Base-by-base conservation (phyloP, 768 basidiomycete genomes). In the Suillus discolor region DNA sequence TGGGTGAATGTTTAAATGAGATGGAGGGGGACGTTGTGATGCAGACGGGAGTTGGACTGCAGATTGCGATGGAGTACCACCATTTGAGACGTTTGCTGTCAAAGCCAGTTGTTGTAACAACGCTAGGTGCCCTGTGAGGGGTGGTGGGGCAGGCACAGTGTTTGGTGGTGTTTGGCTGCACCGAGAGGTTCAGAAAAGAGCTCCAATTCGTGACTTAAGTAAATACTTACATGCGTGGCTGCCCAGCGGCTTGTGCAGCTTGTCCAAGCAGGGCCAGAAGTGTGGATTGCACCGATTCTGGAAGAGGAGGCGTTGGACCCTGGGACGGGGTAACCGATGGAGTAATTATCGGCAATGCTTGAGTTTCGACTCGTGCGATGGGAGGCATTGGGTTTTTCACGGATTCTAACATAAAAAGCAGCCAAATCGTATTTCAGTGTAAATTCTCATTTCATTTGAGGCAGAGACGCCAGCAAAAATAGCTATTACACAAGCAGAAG, bases 71-170 rank as follows among this genome's bases (percentile, higher is more conserved):
- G 63, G 61, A 7, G 69, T 57, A 62, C 71, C 78, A 63, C 67
- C 77, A 65, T 25, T 75, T 81, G 70, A 71, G 47, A 75, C 74
- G 66, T 78, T 82, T 49, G 89, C 85, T 71, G 85, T 84, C 71
- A 88, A 86, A 62, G 91, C 83, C 74, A 94, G 83, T 74, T 92
- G 92, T 73, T 93, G 91, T 71, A 95, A 80, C 69, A 92, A 80
- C 57, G 89, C 87, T 63, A 94, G 79, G 73, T 90, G 77, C 67
- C 86, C 85, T 71, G 86, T 71, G 61, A 78, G 78, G 57, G 77
- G 78, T 31, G 31, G 31, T 64, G 74, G 74, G 49, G 78, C 67
- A 62, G 75, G 61, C 38, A 79, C 72, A 7, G 76, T 85, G 72
- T 87, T 90, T 87, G 86, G 72, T 67, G 74, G 72, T 86, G 79